Percentiles rank a stretch among this genome's conserved stretches.
Conservation (phyloP, 2,329 filamentous ascomycete genomes). For the Phialophora tarda region DNA sequence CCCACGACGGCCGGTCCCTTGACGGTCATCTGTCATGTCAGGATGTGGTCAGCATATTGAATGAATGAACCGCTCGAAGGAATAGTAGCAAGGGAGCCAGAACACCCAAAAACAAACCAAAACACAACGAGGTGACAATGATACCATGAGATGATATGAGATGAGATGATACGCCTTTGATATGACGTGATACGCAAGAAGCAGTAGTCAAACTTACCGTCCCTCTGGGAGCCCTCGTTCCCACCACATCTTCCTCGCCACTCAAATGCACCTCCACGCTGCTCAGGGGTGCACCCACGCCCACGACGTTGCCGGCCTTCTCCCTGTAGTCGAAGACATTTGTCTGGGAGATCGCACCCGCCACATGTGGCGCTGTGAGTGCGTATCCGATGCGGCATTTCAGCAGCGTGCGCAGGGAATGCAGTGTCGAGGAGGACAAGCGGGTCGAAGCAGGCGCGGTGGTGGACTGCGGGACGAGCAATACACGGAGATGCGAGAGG, state of each 20-base stretch:
- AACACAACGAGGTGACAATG: background rate
- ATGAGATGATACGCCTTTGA: background rate
- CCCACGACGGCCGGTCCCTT: conserved; percentile 37
- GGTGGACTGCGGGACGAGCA: conserved; percentile 77
- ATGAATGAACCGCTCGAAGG: too few species aligned
- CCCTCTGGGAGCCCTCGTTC: conserved; percentile 58
- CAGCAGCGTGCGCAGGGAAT: conserved; percentile 81
- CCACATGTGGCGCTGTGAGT: conserved; percentile 79
- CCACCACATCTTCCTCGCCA: conserved; percentile 44
- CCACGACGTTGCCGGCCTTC: conserved; percentile 52
- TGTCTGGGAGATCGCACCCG: conserved; percentile 86
- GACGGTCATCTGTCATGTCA: conserved; percentile 28
- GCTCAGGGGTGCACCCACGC: conserved; percentile 80
- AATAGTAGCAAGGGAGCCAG: background rate
- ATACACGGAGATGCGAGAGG: conserved; percentile 74
- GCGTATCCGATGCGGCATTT: conserved; percentile 83
- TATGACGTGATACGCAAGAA: background rate
- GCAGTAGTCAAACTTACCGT: conserved; percentile 58
- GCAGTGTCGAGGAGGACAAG: conserved; percentile 72
- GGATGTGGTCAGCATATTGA: background rate
- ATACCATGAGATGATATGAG: background rate
- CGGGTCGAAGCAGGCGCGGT: conserved; percentile 65
- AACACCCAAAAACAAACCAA: background rate
- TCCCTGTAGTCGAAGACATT: conserved; percentile 82
- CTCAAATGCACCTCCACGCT: conserved; percentile 75